Evolutionary conservation across 1,284 basidiomycete genomes (phyloP).

Genomic region (Rhizoctonia solani): DNA sequence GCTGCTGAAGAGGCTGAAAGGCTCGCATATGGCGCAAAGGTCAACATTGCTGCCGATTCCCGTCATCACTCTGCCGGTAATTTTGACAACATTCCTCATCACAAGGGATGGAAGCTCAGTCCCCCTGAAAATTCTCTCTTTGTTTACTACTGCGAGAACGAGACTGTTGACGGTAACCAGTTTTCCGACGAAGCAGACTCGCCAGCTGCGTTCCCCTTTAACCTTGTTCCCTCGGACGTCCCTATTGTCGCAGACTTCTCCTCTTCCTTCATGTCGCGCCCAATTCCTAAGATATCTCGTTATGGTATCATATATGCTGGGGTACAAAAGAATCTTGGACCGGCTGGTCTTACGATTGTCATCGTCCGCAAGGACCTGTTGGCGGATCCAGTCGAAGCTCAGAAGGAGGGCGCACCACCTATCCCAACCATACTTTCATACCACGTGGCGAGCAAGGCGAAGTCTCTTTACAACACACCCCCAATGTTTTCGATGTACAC

Average conservation of each 20-base stretch:
- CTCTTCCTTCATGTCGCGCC: conserved; percentile 96
- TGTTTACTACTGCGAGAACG: conserved; percentile 99
- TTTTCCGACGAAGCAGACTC: conserved; percentile 64
- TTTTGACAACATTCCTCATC: conserved; percentile 82
- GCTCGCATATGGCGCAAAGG: conserved; percentile 55
- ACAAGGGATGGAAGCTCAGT: conserved; percentile 77
- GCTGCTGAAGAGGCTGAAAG: conserved; percentile 79
- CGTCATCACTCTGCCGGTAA: conserved; percentile 63
- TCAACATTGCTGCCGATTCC: conserved; percentile 74
- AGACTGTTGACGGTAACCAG: conserved; percentile 96
- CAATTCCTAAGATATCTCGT: conserved; percentile 83
- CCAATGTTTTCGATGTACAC: conserved; percentile 93
- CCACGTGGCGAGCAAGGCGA: conserved; percentile 80
- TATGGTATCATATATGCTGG: conserved; percentile 96
- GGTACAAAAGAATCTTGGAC: conserved; percentile 99
- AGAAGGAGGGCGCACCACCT: conserved; percentile 71
- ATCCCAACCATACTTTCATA: conserved; percentile 84
- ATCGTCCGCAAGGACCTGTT: conserved; percentile 93
- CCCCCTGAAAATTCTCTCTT: conserved; percentile 67
- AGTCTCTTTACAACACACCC: conserved; percentile 94
- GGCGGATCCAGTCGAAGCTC: conserved; percentile 81
- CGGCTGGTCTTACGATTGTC: conserved; percentile 89
- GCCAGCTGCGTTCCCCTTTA: conserved; percentile 77
- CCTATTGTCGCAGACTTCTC: conserved; percentile 96
- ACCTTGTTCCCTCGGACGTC: conserved; percentile 66